phyloP scores from a whole-genome alignment of 805 yeast genomes.

The Starmerella apicola region DNA sequence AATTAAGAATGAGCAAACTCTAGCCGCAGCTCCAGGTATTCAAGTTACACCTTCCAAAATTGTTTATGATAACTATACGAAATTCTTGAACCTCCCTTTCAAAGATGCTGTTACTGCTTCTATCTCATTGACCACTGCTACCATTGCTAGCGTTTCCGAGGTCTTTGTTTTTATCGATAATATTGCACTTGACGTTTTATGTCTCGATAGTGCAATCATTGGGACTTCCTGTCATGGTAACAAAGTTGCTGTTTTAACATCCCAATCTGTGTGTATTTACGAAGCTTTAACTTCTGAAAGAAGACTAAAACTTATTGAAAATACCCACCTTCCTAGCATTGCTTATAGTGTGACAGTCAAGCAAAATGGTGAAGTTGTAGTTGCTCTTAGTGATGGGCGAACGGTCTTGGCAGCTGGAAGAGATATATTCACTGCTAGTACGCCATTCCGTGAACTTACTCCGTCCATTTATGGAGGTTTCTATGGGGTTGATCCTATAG shows the following conservation, averaged over 20 bases:
- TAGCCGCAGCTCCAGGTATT: background rate
- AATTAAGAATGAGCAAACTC: background rate
- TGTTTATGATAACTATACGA: background rate
- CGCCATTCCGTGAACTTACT: too few species aligned
- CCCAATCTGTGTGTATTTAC: background rate
- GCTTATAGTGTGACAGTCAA: background rate
- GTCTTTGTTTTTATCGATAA: background rate
- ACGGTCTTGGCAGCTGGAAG: too few species aligned
- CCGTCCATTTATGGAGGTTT: too few species aligned
- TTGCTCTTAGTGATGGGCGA: background rate
- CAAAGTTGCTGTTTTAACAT: background rate
- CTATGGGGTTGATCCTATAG: too few species aligned
- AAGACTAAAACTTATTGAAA: too few species aligned
- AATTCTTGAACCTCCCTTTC: background rate
- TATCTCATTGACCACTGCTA: background rate
- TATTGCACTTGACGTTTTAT: background rate
- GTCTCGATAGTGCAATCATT: background rate
- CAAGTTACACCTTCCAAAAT: background rate
- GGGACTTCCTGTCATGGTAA: background rate
- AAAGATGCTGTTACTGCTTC: background rate
- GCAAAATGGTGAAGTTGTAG: background rate
- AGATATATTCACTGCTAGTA: too few species aligned
- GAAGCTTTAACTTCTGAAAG: too few species aligned
- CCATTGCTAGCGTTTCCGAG: background rate
- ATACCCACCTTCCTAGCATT: background rate